Evolutionary conservation across 1,139 yeast species (phyloP).

Genomic region (Taphrina wiesneri): DNA sequence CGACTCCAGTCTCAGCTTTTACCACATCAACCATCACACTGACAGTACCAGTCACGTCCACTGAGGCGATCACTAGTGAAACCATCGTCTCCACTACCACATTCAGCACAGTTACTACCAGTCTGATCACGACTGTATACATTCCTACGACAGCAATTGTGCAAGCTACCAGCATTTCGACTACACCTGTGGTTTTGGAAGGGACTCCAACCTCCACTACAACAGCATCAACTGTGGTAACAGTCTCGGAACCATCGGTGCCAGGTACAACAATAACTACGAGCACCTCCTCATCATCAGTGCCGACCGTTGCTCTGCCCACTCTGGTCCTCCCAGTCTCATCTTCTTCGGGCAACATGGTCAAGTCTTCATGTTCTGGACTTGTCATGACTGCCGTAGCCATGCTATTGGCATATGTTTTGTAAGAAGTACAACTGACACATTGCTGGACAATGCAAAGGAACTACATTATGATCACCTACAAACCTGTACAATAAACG

Average conservation of each 20-base stretch:
- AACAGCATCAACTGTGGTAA: background rate
- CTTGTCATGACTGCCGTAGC: background rate
- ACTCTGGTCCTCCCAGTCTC: background rate
- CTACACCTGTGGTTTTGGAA: background rate
- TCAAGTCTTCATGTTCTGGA: background rate
- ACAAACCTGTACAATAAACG: background rate
- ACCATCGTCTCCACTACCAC: background rate
- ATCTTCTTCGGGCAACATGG: background rate
- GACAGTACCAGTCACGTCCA: background rate
- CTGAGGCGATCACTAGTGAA: background rate
- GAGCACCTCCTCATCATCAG: constrained; percentile 1
- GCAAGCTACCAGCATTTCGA: background rate
- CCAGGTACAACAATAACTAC: background rate
- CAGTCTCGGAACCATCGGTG: background rate
- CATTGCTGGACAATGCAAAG: background rate
- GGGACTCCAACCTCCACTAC: background rate
- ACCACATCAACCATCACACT: background rate
- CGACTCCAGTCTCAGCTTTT: constrained; percentile 1
- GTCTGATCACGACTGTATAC: background rate
- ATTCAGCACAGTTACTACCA: background rate
- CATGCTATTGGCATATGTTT: background rate
- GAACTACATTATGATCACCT: background rate
- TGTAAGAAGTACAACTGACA: background rate
- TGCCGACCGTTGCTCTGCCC: background rate
- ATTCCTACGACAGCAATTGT: background rate